Percentiles rank a stretch among this genome's conserved stretches.
phyloP scores from a whole-genome alignment of 116 monocot genomes.

The Papilionanthe hybrid region DNA sequence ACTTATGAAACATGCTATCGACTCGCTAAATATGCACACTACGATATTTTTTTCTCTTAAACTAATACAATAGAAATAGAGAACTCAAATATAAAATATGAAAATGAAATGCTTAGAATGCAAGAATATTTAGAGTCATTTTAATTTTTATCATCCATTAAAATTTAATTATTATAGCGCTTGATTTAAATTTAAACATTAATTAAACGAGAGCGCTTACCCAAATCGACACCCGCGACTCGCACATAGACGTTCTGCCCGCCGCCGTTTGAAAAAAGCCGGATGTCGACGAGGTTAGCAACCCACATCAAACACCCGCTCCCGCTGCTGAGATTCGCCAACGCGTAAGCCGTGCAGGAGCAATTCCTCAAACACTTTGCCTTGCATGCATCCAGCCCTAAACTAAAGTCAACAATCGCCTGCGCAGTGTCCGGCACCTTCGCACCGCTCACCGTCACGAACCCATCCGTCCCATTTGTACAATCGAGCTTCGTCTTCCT shows the following conservation, averaged over 20 bases:
- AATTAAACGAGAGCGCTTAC: conserved; percentile 1
- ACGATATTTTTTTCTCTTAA: no score
- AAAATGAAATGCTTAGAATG: no score
- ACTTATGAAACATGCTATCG: no score
- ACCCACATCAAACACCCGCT: conserved; percentile 43
- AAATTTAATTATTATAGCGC: no score
- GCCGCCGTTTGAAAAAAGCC: background rate
- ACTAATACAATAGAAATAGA: no score
- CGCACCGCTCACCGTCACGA: conserved; percentile 7
- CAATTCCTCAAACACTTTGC: conserved; percentile 29
- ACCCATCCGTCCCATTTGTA: conserved; percentile 23
- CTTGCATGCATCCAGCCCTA: conserved; percentile 24
- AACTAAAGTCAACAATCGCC: conserved; percentile 17
- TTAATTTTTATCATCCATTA: no score
- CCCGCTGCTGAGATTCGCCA: conserved; percentile 12
- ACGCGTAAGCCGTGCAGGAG: conserved; percentile 28
- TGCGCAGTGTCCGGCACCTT: conserved; percentile 33
- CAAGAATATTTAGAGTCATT: no score
- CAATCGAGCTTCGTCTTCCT: conserved; percentile 25
- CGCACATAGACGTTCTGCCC: conserved; percentile 27
- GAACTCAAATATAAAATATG: no score
- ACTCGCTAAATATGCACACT: no score
- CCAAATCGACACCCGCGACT: conserved; percentile 25
- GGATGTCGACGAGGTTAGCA: conserved; percentile 24
- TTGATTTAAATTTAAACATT: no score